Evolutionary conservation across 805 yeast genomes (phyloP), one percentile per base, ranked within the genome.

Genomic region (Ogataea ganodermae): DNA sequence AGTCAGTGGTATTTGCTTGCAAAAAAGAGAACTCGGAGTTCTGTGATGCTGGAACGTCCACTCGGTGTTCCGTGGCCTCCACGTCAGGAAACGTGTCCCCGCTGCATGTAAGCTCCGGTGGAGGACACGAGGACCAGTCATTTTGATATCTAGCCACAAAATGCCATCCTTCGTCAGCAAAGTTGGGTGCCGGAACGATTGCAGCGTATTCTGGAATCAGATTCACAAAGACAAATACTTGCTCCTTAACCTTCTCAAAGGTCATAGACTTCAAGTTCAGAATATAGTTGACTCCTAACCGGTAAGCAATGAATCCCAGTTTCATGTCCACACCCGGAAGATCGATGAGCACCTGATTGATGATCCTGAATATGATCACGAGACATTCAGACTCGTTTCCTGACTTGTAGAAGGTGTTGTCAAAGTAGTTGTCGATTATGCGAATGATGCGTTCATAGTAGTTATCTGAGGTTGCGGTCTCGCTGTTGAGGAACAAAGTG

Each of bases 291-390:
- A 76, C 49, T 0, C 81, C 79, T 1, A 74, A 35, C 32, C 61
- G 62, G 12, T 73, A 68, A 3, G 81, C 51, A 16, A 57, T 53
- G 50, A 73, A 55, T 3, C 77, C 70, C 17, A 69, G 57, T 4
- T 58, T 45, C 6, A 75, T 57, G 53, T 78, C 70, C 4, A 68
- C 59, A 0, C 76, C 71, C 2, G 79, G 68, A 4, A 74, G 58
- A n/a, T 68, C 62, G 0, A 75, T 52, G 6, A 82, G 53, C 3
- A 74, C 54, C 28, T 69, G 71, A 57, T 82, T 83, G 14, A 77
- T 60, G 13, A 83, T 61, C 43, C 70, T 69, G 36, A 82, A 59
- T 1, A 73, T 56, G 2, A 57, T 31, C 6, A 70, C 59, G 7
- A 63, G 44, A 7, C 58, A 44, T 27, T 55, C 57, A 3, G 64